phyloP scores from a whole-genome alignment of 768 basidiomycete species.

The Boletus rex-veris region DNA sequence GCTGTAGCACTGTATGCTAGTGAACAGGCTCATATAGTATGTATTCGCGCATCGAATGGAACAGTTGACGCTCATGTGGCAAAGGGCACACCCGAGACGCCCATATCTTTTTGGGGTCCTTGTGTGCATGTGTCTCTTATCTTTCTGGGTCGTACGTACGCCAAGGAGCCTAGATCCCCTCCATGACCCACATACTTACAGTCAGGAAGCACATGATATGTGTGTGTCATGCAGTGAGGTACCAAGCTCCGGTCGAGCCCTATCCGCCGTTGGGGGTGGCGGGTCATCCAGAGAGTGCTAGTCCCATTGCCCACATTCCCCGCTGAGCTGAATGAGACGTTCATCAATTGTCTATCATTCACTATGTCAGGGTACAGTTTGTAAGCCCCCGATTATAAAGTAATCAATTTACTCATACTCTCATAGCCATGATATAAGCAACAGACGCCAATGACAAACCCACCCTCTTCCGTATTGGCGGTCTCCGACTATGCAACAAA shows the following conservation, averaged over 20 bases:
- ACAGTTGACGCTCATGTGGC: constrained; percentile 5
- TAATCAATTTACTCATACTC: background rate
- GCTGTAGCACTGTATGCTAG: constrained; percentile 5
- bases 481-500: constrained; percentile 1
- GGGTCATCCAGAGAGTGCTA: too few species aligned
- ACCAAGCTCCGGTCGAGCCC: background rate
- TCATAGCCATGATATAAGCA: background rate
- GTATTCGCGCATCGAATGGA: background rate
- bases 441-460: background rate
- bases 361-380: background rate
- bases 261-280: background rate
- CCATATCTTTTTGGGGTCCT: constrained; percentile 17
- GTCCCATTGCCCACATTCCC: background rate
- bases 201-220: background rate
- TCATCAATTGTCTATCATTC: too few species aligned
- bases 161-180: constrained; percentile 2
- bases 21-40: background rate
- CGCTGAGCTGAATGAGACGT: background rate
- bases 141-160: constrained; percentile 16
- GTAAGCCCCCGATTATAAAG: background rate
- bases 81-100: constrained; percentile 9
- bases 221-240: constrained; percentile 4
- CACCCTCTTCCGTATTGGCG: background rate
- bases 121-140: constrained; percentile 16
- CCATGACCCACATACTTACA: background rate